phyloP scores from a whole-genome alignment of 2,329 filamentous ascomycete species.

The Alternaria arbusti region DNA sequence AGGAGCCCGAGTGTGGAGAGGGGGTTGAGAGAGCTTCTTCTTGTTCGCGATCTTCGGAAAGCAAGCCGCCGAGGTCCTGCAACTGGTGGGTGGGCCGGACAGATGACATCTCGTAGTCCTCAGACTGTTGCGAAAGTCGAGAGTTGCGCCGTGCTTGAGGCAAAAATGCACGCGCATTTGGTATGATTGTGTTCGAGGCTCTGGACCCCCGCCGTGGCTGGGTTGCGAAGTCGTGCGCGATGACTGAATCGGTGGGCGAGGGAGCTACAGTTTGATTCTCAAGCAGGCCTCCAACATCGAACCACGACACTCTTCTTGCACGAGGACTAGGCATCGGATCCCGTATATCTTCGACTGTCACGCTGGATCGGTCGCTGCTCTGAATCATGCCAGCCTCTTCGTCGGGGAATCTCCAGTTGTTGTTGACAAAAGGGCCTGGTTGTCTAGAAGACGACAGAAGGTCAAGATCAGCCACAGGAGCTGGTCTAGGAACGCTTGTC shows the following conservation, averaged over 20 bases:
- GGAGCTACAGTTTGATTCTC: constrained; percentile 52
- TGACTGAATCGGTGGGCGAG: constrained; percentile 46
- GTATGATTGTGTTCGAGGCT: constrained; percentile 33
- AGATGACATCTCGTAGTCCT: constrained; percentile 41
- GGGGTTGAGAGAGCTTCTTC: constrained; percentile 16
- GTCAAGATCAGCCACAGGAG: constrained; percentile 40
- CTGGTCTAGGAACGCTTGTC: constrained; percentile 51
- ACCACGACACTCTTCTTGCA: constrained; percentile 73
- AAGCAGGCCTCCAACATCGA: constrained; percentile 81
- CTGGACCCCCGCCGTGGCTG: constrained; percentile 40
- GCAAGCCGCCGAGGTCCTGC: constrained; percentile 33
- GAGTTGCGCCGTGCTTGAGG: constrained; percentile 39
- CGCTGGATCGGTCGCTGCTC: constrained; percentile 29
- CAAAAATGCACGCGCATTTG: constrained; percentile 33
- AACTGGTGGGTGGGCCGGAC: constrained; percentile 28
- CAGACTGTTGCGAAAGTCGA: constrained; percentile 43
- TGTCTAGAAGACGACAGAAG: constrained; percentile 31
- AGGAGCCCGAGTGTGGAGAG: constrained; percentile 23
- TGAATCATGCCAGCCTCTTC: constrained; percentile 23
- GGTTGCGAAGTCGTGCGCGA: constrained; percentile 52
- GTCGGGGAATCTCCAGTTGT: constrained; percentile 44
- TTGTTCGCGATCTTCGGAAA: constrained; percentile 34
- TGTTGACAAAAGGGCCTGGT: constrained; percentile 33
- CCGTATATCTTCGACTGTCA: constrained; percentile 32
- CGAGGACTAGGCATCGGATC: constrained; percentile 48